These are phyloP conservation scores for Gastrodia elata DNA, from an alignment of 106 monocot species.

Conservation along the genomic window DNA sequence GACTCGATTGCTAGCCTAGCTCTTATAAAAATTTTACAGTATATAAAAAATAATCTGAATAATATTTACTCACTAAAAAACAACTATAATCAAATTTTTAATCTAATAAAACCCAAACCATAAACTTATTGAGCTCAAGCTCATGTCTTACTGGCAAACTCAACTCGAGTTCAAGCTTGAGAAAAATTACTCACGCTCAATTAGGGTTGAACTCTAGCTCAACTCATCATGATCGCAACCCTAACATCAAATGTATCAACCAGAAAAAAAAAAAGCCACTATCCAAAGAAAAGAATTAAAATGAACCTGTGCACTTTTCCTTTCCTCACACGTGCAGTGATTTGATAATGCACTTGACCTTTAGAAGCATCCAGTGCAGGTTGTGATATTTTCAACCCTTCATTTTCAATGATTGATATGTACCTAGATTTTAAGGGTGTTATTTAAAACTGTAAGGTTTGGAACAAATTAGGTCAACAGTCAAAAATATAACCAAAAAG, in stretches of 20 bases:
- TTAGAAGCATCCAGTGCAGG: constrained; percentile 49
- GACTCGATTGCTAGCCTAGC: too few species aligned
- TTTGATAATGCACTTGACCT: constrained; percentile 53
- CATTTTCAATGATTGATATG: constrained; percentile 42
- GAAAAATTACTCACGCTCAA: not conserved
- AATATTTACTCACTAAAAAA: too few species aligned
- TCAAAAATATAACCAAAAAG: not conserved
- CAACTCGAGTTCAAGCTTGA: not conserved
- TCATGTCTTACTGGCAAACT: too few species aligned
- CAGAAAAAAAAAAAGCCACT: not conserved
- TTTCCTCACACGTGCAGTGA: constrained; percentile 49
- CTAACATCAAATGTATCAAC: not conserved
- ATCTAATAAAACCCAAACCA: too few species aligned
- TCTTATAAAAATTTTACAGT: too few species aligned
- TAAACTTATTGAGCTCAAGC: too few species aligned
- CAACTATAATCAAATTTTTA: too few species aligned
- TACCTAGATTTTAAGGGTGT: constrained; percentile 22
- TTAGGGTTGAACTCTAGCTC: not conserved
- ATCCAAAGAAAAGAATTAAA: not conserved
- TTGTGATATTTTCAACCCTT: constrained; percentile 71
- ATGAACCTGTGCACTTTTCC: constrained; percentile 58
- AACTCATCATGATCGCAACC: too few species aligned
- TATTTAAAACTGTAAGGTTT: not conserved
- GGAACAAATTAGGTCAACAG: not conserved
- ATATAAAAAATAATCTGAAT: too few species aligned